A percentile compares a stretch with the other conserved stretches of the same genome.
Conservation (phyloP, 2,329 filamentous ascomycete genomes). For the Neonectria ditissima region DNA sequence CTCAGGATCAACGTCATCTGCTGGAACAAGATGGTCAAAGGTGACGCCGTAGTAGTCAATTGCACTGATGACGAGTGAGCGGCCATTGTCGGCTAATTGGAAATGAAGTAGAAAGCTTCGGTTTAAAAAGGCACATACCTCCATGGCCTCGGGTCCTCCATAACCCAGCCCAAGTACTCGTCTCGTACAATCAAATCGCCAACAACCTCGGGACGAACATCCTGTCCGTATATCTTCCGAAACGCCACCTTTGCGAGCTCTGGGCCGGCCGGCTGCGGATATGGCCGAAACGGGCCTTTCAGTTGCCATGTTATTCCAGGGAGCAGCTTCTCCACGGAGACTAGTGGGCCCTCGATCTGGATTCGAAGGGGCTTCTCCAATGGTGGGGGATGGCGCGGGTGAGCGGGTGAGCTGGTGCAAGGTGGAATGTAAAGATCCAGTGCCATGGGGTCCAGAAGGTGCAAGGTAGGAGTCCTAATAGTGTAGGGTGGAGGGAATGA, state of each 20-base stretch:
- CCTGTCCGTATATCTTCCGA: slow-evolving; percentile 25
- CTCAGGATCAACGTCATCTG: slow-evolving; percentile 52
- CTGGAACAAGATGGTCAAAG: slow-evolving; percentile 55
- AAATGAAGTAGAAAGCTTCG: background rate
- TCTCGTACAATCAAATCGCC: slow-evolving; percentile 35
- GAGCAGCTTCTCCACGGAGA: slow-evolving; percentile 34
- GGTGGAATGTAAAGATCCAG: slow-evolving; percentile 35
- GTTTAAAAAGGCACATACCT: background rate
- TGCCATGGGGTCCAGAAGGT: slow-evolving; percentile 3
- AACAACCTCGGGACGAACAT: slow-evolving; percentile 1
- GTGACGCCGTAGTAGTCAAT: slow-evolving; percentile 55
- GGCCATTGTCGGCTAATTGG: background rate
- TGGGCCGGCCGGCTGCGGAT: slow-evolving; percentile 33
- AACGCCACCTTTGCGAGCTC: slow-evolving; percentile 31
- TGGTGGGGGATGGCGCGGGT: slow-evolving; percentile 29
- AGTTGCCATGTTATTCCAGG: slow-evolving; percentile 28
- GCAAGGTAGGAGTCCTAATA: background rate
- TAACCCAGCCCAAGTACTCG: slow-evolving; percentile 35
- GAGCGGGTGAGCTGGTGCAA: slow-evolving; percentile 30
- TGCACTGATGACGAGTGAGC: no score
- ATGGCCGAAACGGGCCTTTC: background rate
- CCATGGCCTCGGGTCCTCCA: background rate
- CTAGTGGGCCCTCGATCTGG: slow-evolving; percentile 37
- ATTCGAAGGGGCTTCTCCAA: slow-evolving; percentile 34
- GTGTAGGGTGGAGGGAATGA: background rate